Percentiles rank a stretch among this genome's conserved stretches.
phyloP scores from a whole-genome alignment of 192 early-diverging fungal genomes.

The Helicostylum pulchrum region DNA sequence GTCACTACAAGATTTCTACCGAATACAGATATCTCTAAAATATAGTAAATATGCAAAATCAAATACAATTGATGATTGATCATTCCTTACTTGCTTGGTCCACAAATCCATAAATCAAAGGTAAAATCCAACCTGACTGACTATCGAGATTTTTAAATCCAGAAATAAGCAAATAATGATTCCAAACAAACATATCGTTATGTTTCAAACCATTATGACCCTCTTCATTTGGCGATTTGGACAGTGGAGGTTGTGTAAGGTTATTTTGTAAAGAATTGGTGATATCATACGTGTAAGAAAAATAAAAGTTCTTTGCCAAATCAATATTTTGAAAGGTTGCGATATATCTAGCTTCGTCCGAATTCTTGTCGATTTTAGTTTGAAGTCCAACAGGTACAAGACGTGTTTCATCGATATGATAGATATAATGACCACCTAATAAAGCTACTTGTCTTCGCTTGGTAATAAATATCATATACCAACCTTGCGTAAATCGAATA shows the following conservation, averaged over 20 bases:
- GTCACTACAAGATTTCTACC: constrained; percentile 91
- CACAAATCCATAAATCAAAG: constrained; percentile 94
- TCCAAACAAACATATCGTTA: constrained; percentile 97
- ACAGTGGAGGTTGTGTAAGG: constrained; percentile 54
- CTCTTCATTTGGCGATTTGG: neutral
- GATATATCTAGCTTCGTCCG: constrained; percentile 73
- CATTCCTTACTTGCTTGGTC: constrained; percentile 80
- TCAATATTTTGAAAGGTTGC: constrained; percentile 90
- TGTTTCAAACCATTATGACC: constrained; percentile 31
- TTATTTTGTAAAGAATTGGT: constrained; percentile 89
- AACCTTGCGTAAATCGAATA: constrained; percentile 87
- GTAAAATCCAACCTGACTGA: constrained; percentile 74
- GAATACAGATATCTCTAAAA: constrained; percentile 77
- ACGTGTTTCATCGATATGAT: constrained; percentile 90
- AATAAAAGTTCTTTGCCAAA: constrained; percentile 95
- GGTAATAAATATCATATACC: constrained; percentile 87
- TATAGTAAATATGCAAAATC: neutral
- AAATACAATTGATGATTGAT: neutral
- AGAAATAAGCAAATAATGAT: constrained; percentile 66
- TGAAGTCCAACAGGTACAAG: constrained; percentile 67
- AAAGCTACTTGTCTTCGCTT: constrained; percentile 82
- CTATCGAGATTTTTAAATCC: constrained; percentile 65
- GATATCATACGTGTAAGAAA: constrained; percentile 95
- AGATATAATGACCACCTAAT: constrained; percentile 92
- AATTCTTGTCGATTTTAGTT: constrained; percentile 66